A percentile compares a stretch with the other conserved stretches of the same genome.
phyloP scores from a whole-genome alignment of 2,329 filamentous ascomycete genomes.

The Penicillium occitanis region DNA sequence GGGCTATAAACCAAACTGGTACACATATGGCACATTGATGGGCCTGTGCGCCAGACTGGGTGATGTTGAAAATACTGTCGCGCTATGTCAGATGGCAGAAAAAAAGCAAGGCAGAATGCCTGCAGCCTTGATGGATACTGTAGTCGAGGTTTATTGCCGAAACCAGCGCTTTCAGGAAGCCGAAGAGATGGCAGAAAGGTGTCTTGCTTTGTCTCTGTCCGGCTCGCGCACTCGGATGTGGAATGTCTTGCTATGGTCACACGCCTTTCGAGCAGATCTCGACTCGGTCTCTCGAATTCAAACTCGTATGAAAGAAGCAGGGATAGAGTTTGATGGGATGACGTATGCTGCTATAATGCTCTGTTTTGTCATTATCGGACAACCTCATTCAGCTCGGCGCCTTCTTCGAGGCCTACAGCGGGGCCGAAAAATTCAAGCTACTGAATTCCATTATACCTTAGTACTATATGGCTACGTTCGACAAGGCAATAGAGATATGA shows the following conservation, averaged over 20 bases:
- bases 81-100: slow-evolving; percentile 64
- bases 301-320: slow-evolving; percentile 54
- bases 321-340: slow-evolving; percentile 54
- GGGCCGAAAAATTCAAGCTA: slow-evolving; percentile 39
- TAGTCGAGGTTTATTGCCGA: slow-evolving; percentile 68
- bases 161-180: slow-evolving; percentile 58
- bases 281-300: slow-evolving; percentile 55
- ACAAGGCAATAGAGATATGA: slow-evolving; percentile 50
- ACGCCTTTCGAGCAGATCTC: slow-evolving; percentile 64
- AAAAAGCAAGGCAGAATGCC: slow-evolving; percentile 52
- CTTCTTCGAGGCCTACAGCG: slow-evolving; percentile 48
- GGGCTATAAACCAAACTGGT: slow-evolving; percentile 56
- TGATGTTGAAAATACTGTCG: slow-evolving; percentile 67
- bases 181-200: slow-evolving; percentile 58
- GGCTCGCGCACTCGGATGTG: slow-evolving; percentile 65
- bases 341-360: slow-evolving; percentile 65
- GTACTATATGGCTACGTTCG: slow-evolving; percentile 53
- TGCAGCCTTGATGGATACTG: slow-evolving; percentile 59
- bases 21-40: slow-evolving; percentile 73
- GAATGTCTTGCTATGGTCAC: slow-evolving; percentile 72
- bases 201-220: slow-evolving; percentile 52
- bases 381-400: slow-evolving; percentile 56
- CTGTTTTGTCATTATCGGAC: slow-evolving; percentile 52
- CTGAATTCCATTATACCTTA: slow-evolving; percentile 48
- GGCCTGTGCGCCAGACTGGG: slow-evolving; percentile 68